Evolutionary conservation across 1,139 yeast genomes (phyloP), one percentile per base, ranked within the genome.

Genomic region (Kodamaea ohmeri): DNA sequence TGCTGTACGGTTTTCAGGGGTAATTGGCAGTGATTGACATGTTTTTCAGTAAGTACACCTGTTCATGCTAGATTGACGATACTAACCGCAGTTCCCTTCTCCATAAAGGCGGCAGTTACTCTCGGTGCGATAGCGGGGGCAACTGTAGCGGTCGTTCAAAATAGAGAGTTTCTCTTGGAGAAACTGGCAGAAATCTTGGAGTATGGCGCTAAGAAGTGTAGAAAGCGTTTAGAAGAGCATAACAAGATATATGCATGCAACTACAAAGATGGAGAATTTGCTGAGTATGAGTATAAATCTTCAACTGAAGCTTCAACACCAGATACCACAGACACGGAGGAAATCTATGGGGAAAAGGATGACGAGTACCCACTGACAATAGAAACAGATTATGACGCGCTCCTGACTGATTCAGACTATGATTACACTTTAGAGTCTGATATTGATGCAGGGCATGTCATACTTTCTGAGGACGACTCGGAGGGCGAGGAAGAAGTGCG

Each of bases 51-150:
- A 20, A 12, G 33, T 30, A 20, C 33, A 5, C 17, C 9, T 12
- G 6, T 13, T 4, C 17, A 20, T n/a, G 17, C 11, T n/a, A n/a
- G n/a, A n/a, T 4, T 12, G 4, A 6, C 16, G 25, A 3, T 18
- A 14, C 46, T 16, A 21, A 20, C 29, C n/a, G 7, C 38, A 61
- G 69, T 66, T 25, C 73, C 73, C 12, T 46, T 64, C n/a, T 60
- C 73, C 2, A 51, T 67, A 3, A 70, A 70, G 47, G 50, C 59
- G 5, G 74, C 74, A 4, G 41, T 69, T 13, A 58, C 68, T 6
- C 51, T 62, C 1, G 76, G 75, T 4, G 67, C 71, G 5, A 37
- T 66, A 1, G 49, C 61, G 1, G 75, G 75, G 1, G 72, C 72
- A 13, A 50, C 70, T 2, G 49, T 65, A 15, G 74, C 75, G 6